These are phyloP conservation scores for Aspergillus proliferans DNA, from an alignment of 2,329 filamentous ascomycete species.

Conservation along the genomic window DNA sequence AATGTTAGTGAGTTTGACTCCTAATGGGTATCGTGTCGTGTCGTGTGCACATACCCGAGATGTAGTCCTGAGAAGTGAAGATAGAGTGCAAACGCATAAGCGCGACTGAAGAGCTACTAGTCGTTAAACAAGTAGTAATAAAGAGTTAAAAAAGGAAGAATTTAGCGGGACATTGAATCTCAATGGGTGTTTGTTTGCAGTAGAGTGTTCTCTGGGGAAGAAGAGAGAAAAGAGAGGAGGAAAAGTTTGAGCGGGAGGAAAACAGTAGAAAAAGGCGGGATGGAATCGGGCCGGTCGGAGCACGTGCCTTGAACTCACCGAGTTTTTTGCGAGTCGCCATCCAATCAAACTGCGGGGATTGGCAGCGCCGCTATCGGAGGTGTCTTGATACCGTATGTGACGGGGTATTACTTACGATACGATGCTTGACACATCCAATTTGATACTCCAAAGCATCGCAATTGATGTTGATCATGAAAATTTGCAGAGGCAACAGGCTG, in stretches of 20 bases:
- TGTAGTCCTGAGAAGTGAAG: slow-evolving; percentile 78
- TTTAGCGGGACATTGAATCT: slow-evolving; percentile 25
- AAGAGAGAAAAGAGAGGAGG: slow-evolving; percentile 7
- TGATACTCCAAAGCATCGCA: too few relatives aligned
- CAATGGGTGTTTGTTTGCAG: slow-evolving; percentile 2
- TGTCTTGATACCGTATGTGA: too few relatives aligned
- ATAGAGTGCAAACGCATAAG: slow-evolving; percentile 81
- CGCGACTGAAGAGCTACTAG: slow-evolving; percentile 47
- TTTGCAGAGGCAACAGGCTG: too few relatives aligned
- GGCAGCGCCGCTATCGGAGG: slow-evolving; percentile 14
- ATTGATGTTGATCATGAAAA: too few relatives aligned
- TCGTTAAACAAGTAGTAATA: slow-evolving; percentile 17
- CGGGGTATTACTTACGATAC: too few relatives aligned
- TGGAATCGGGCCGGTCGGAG: slow-evolving; percentile 15
- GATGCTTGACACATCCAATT: too few relatives aligned
- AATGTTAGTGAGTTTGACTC: slow-evolving; percentile 13
- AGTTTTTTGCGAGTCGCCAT: slow-evolving; percentile 8
- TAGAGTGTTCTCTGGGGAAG: slow-evolving; percentile 4
- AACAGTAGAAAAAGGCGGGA: slow-evolving; percentile 10
- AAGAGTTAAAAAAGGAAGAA: slow-evolving; percentile 6
- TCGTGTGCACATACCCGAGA: slow-evolving; percentile 47
- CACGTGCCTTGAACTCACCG: slow-evolving; percentile 25
- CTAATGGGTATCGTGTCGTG: slow-evolving; percentile 1
- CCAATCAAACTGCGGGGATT: slow-evolving; percentile 21
- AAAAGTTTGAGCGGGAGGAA: slow-evolving; percentile 7